Evolutionary conservation across 1,139 yeast species (phyloP), one percentile per base, ranked within the genome.

Genomic region (Komagataea norvegica): DNA sequence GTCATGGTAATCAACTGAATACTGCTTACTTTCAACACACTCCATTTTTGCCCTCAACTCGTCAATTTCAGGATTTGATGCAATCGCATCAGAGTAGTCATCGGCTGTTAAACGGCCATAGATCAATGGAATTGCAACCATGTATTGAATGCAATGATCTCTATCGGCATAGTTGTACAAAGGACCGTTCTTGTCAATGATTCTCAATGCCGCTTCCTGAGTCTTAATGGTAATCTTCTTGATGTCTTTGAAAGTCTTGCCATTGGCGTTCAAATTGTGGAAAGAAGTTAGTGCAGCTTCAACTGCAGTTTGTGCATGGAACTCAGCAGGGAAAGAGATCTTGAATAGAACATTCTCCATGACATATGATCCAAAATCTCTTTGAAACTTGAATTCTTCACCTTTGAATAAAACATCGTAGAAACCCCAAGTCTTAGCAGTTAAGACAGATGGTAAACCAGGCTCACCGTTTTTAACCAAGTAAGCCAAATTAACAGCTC

Each of bases 291-390:
- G 52, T 27, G 80, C 72, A 27, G 76, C 77, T 52, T 74, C 81
- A 22, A 68, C 79, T 11, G 80, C 80, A 26, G 80, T 74, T 56
- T 74, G 81, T n/a, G 80, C 79, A 53, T 75, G 81, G 60, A 74
- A 74, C 55, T 74, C 81, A 18, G 81, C 81, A n/a, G 80, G 80
- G 65, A 68, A 74, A 2, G 79, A 73, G 45, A 75, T 74, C 60
- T 74, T 75, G 60, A 75, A 75, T 37, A 74, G 55, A 14, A 74
- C 73, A 48, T 74, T 74, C 57, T 74, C 80, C 81, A 74, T 75
- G n/a, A 74, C 80, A 50, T 74, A 74, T 4, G 77, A 69, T 31
- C 75, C 77, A 47, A 65, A 74, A 8, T 50, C 49, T 44, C 78
- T 65, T 57, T 74, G 79, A 60, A 75, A 73, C 49, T 62, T 57